These are phyloP conservation scores for Trichoderma asperelloides DNA, from an alignment of 495 filamentous ascomycete species.

Conservation along the genomic window DNA sequence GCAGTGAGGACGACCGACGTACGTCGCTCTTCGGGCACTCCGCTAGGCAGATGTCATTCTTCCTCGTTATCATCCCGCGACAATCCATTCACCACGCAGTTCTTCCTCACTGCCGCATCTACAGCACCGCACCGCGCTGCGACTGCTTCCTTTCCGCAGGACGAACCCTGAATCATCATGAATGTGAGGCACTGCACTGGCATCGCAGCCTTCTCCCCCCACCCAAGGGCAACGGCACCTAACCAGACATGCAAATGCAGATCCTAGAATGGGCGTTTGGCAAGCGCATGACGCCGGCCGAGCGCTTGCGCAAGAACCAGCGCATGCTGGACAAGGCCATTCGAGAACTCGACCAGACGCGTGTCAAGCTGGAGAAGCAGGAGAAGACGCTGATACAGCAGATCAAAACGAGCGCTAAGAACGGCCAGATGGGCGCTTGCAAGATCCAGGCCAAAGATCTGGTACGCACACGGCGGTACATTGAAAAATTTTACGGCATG, in stretches of 20 bases:
- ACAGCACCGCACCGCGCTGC: not conserved
- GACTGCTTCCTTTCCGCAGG: not conserved
- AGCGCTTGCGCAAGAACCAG: conserved; percentile 95
- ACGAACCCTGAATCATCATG: conserved; percentile 16
- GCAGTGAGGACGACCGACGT: not conserved
- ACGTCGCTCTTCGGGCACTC: not conserved
- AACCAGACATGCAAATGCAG: conserved; percentile 33
- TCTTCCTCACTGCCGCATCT: not conserved
- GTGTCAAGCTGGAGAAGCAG: conserved; percentile 91
- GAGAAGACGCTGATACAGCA: conserved; percentile 94
- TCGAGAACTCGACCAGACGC: conserved; percentile 86
- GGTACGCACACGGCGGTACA: conserved; percentile 86
- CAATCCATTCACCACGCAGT: not conserved
- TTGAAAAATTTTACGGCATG: conserved; percentile 98
- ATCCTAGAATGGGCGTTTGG: conserved; percentile 98
- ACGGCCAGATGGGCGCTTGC: conserved; percentile 90
- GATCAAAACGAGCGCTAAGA: conserved; percentile 96
- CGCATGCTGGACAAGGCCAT: conserved; percentile 94
- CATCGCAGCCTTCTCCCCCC: not conserved
- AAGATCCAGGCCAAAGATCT: conserved; percentile 97
- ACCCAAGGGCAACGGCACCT: conserved; percentile 11
- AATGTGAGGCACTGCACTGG: conserved; percentile 23
- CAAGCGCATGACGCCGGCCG: conserved; percentile 94
- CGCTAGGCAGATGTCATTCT: not conserved
- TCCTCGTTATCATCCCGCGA: not conserved